Conservation (phyloP, 2,329 filamentous ascomycete genomes). For the Cryphonectria carpinicola region DNA sequence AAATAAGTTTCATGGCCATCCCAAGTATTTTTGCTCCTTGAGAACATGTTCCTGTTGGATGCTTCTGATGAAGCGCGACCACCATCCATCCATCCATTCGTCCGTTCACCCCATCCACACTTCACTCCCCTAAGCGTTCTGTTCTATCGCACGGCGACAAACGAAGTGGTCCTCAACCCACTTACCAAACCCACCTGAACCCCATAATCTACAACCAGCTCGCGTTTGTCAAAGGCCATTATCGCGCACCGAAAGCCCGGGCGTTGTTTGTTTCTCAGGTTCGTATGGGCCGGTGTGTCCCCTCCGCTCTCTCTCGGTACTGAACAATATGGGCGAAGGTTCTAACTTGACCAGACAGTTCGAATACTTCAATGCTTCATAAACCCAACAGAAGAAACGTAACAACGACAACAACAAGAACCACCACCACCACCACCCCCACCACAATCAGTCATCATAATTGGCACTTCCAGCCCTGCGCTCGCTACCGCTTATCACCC, state of each 20-base stretch:
- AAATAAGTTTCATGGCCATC: constrained; percentile 10
- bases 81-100: background rate
- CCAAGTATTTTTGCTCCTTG: background rate
- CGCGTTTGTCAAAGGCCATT: background rate
- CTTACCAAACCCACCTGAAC: background rate
- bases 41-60: background rate
- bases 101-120: background rate
- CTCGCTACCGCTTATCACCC: background rate
- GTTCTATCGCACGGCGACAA: background rate
- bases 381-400: background rate
- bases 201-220: background rate
- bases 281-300: background rate
- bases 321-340: background rate
- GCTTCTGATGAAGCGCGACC: background rate
- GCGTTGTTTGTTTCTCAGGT: background rate
- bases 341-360: background rate
- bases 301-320: background rate
- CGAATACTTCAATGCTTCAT: background rate
- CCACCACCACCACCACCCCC: background rate
- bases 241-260: constrained; percentile 4
- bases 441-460: background rate
- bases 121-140: background rate
- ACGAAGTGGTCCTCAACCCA: background rate
- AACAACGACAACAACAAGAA: background rate
- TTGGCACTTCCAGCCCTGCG: background rate